Conservation (phyloP, 495 filamentous ascomycete species). For the Xylona heveae region DNA sequence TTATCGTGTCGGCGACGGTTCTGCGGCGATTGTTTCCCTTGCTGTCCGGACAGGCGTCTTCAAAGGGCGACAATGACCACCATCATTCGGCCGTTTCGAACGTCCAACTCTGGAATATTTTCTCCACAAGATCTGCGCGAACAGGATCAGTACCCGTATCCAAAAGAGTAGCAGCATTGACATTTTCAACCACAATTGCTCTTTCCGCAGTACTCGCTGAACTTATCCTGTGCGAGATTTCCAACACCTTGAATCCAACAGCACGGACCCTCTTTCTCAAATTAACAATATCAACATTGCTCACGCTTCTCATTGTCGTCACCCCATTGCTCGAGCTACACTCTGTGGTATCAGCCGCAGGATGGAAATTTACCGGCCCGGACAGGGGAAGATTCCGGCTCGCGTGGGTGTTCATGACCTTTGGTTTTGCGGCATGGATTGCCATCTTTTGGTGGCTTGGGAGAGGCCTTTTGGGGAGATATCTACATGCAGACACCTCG, state of each 20-base stretch:
- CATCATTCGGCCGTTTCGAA: constrained; percentile 29
- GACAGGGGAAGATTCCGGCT: constrained; percentile 24
- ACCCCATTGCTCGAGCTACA: constrained; percentile 55
- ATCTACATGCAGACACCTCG: constrained; percentile 31
- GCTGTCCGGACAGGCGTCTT: constrained; percentile 27
- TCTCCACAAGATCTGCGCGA: constrained; percentile 23
- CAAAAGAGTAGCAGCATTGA: constrained; percentile 31
- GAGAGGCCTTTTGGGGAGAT: constrained; percentile 55
- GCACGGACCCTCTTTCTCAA: constrained; percentile 39
- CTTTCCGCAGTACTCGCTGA: constrained; percentile 53
- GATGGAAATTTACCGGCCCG: constrained; percentile 31
- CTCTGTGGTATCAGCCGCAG: constrained; percentile 34
- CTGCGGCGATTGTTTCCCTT: constrained; percentile 41
- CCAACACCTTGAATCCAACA: constrained; percentile 38
- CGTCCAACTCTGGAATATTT: too few relatives aligned
- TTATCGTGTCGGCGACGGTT: constrained; percentile 29
- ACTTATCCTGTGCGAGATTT: constrained; percentile 59
- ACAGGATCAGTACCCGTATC: constrained; percentile 19
- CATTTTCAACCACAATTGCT: constrained; percentile 51
- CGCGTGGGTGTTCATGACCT: too few relatives aligned
- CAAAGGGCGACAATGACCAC: constrained; percentile 26
- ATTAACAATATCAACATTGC: constrained; percentile 38
- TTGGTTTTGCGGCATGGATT: too few relatives aligned
- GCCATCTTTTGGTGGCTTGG: too few relatives aligned
- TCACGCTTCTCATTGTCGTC: constrained; percentile 42